phyloP scores from a whole-genome alignment of 2,329 filamentous ascomycete species.

The Colletotrichum sp. region DNA sequence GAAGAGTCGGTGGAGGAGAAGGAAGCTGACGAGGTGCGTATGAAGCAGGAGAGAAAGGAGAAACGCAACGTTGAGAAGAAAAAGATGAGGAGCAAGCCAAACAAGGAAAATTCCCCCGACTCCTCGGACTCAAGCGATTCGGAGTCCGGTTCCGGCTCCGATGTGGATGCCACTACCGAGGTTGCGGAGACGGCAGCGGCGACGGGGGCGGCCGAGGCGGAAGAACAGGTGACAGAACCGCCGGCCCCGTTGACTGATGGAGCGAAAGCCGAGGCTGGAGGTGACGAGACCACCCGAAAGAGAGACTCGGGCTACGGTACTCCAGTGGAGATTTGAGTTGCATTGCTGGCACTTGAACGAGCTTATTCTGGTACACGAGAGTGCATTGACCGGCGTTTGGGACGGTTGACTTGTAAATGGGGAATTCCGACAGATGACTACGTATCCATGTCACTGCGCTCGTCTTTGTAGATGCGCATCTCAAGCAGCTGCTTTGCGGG shows the following conservation, averaged over 20 bases:
- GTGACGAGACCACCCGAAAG: constrained; percentile 28
- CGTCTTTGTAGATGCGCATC: not conserved
- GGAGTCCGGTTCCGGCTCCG: not conserved
- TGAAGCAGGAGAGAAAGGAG: constrained; percentile 17
- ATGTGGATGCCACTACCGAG: not conserved
- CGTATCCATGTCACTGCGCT: not conserved
- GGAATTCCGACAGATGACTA: not conserved
- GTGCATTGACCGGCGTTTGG: not conserved
- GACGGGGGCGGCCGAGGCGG: not conserved
- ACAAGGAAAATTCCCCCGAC: constrained; percentile 18
- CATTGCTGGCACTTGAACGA: not conserved
- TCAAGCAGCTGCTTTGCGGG: not conserved
- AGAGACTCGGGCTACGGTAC: constrained; percentile 23
- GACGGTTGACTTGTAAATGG: not conserved
- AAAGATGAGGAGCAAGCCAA: constrained; percentile 22
- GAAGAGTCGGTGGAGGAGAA: constrained; percentile 26
- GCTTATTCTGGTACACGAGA: not conserved
- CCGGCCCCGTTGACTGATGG: constrained; percentile 21
- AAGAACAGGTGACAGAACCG: not conserved
- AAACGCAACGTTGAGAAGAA: constrained; percentile 9
- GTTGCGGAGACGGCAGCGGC: not conserved
- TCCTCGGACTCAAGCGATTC: not conserved
- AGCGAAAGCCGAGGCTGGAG: constrained; percentile 31
- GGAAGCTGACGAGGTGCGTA: constrained; percentile 26
- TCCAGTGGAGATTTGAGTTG: constrained; percentile 13